These are phyloP conservation scores for Colletotrichum eleusines DNA, from an alignment of 2,329 filamentous ascomycete genomes.

Conservation along the genomic window DNA sequence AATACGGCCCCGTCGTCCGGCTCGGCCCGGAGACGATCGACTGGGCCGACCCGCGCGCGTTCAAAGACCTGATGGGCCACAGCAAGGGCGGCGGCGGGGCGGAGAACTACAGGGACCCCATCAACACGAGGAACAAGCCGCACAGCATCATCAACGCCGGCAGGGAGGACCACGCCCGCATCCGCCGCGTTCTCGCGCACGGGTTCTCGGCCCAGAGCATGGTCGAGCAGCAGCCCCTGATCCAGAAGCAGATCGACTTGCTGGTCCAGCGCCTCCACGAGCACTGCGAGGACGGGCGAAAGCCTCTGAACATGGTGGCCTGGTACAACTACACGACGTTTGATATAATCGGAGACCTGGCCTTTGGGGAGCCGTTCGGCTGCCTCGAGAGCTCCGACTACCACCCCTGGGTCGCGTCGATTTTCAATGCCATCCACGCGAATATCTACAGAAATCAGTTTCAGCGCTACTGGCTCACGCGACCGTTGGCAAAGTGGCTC, in stretches of 20 bases:
- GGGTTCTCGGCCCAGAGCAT: slow-evolving; percentile 50
- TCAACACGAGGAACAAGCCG: slow-evolving; percentile 24
- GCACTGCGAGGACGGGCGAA: slow-evolving; percentile 22
- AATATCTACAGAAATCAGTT: slow-evolving; percentile 21
- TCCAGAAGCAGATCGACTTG: slow-evolving; percentile 47
- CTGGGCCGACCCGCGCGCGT: slow-evolving; percentile 52
- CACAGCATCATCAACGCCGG: slow-evolving; percentile 35
- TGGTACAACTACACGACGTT: slow-evolving; percentile 47
- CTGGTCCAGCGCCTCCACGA: slow-evolving; percentile 49
- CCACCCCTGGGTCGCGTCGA: slow-evolving; percentile 47
- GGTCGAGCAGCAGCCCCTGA: slow-evolving; percentile 48
- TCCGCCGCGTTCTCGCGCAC: slow-evolving; percentile 46
- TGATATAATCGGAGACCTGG: slow-evolving; percentile 49
- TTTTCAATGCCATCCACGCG: slow-evolving; percentile 43
- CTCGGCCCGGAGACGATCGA: slow-evolving; percentile 55
- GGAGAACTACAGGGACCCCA: slow-evolving; percentile 31
- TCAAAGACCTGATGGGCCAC: slow-evolving; percentile 57
- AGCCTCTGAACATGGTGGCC: slow-evolving; percentile 24
- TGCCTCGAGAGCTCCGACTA: slow-evolving; percentile 45
- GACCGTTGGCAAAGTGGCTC: slow-evolving; percentile 17
- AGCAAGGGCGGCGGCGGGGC: slow-evolving; percentile 23
- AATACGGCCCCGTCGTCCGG: slow-evolving; percentile 54
- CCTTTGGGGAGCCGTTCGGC: slow-evolving; percentile 48
- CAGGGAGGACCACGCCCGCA: slow-evolving; percentile 43
- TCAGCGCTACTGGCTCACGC: slow-evolving; percentile 8